A percentile compares a stretch with the other conserved stretches of the same genome.
Conservation (phyloP, 2,329 filamentous ascomycete genomes). For the Diaporthe destruens region DNA sequence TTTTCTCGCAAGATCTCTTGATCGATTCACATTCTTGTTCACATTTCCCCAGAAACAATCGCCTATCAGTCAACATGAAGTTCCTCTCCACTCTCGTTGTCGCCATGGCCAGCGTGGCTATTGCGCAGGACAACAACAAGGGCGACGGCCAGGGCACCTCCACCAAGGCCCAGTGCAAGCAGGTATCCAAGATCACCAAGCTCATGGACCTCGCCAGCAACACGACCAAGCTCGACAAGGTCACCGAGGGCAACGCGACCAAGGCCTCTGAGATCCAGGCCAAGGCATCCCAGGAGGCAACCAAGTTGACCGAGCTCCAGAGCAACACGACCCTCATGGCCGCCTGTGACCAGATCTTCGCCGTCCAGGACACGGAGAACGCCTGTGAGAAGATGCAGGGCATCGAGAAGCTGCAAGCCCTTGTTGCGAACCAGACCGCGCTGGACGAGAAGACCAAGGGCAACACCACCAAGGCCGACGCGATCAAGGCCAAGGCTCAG, state of each 20-base stretch:
- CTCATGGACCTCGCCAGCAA: constrained; percentile 52
- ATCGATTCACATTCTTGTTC: constrained; percentile 6
- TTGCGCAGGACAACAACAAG: constrained; percentile 49
- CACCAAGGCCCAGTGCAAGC: constrained; percentile 51
- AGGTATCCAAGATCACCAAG: constrained; percentile 49
- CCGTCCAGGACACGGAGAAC: constrained; percentile 48
- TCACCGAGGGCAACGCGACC: constrained; percentile 53
- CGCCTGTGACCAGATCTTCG: constrained; percentile 50
- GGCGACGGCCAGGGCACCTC: constrained; percentile 48
- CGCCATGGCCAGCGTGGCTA: constrained; percentile 42
- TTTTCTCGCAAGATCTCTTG: background rate
- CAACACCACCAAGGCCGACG: constrained; percentile 49
- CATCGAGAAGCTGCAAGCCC: constrained; percentile 46
- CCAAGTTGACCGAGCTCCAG: constrained; percentile 49
- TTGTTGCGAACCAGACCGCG: constrained; percentile 46
- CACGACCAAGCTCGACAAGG: constrained; percentile 50
- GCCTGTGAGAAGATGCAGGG: constrained; percentile 48
- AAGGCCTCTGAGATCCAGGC: constrained; percentile 53
- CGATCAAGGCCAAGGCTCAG: constrained; percentile 46
- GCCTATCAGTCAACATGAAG: constrained; percentile 44
- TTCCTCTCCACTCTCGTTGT: constrained; percentile 44
- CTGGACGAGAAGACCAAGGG: constrained; percentile 45
- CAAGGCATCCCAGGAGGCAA: constrained; percentile 50
- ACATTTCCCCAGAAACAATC: background rate
- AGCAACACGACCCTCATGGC: constrained; percentile 53